A percentile compares a stretch with the other conserved stretches of the same genome.
Conservation (phyloP, 2,329 filamentous ascomycete species). For the Trichoderma cornu-damae region DNA sequence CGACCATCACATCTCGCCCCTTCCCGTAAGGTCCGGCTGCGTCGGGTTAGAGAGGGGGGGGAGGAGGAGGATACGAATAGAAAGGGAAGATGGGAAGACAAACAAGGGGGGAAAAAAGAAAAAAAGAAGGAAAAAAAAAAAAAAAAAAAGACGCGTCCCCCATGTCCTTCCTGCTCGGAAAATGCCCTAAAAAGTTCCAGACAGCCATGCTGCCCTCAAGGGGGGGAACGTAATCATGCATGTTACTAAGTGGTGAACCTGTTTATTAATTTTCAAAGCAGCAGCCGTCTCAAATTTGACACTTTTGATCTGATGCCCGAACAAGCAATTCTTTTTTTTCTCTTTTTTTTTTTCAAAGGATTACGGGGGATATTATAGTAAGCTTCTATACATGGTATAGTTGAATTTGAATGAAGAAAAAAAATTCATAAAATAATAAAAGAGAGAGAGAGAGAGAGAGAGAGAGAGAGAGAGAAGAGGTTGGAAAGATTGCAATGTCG, state of each 20-base stretch:
- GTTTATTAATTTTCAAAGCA: slow-evolving; percentile 3
- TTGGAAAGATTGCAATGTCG: too few relatives aligned
- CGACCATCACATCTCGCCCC: background rate
- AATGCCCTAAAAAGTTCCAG: background rate
- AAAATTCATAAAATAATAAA: background rate
- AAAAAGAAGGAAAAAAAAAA: background rate
- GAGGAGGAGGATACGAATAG: background rate
- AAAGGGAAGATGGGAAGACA: too few relatives aligned
- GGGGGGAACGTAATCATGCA: background rate
- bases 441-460: background rate
- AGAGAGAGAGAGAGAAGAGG: too few relatives aligned
- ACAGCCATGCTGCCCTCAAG: background rate
- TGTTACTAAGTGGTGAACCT: too few relatives aligned
- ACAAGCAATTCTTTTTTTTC: too few relatives aligned
- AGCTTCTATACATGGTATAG: too few relatives aligned
- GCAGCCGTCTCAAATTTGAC: background rate
- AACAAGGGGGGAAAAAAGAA: background rate
- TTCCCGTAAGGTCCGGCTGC: background rate
- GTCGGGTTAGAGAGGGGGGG: background rate
- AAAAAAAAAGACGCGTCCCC: background rate
- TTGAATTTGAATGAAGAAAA: too few relatives aligned
- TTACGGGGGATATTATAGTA: too few relatives aligned
- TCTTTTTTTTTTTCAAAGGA: too few relatives aligned
- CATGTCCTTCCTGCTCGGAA: background rate
- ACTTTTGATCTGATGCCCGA: background rate